A percentile compares a stretch with the other conserved stretches of the same genome.
Conservation (phyloP, 768 basidiomycete genomes). For the Candolleomyces aberdarensis region DNA sequence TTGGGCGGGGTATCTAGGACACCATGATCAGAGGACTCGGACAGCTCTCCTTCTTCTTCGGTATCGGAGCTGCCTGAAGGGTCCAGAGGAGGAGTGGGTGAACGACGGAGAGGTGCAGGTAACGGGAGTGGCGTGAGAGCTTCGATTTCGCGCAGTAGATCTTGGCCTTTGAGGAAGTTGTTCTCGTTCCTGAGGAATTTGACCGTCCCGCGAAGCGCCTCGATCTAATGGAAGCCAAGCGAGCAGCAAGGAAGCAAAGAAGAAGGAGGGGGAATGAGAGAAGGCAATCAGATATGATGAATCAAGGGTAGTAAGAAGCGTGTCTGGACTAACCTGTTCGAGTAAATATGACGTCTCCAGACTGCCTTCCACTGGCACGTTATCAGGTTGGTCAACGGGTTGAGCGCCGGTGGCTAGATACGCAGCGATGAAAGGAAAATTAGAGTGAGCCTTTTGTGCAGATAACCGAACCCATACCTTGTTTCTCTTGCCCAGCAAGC, state of each 20-base stretch:
- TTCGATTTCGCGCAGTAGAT: constrained; percentile 81
- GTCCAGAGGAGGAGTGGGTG: constrained; percentile 64
- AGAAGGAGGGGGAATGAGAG: neutral
- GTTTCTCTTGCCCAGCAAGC: constrained; percentile 64
- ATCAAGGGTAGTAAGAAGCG: neutral
- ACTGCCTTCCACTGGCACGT: constrained; percentile 68
- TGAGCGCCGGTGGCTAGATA: constrained; percentile 43
- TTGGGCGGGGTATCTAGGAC: neutral
- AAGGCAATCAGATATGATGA: constrained; percentile 4
- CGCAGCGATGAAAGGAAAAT: neutral
- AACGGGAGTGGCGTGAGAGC: constrained; percentile 63
- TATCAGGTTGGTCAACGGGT: constrained; percentile 51
- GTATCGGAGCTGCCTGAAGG: constrained; percentile 68
- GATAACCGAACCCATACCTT: constrained; percentile 44
- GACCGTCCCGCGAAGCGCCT: constrained; percentile 86
- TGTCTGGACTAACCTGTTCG: constrained; percentile 64
- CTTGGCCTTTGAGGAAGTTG: constrained; percentile 89
- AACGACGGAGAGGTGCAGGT: constrained; percentile 32
- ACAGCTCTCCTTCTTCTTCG: constrained; percentile 48
- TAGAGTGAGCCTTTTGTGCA: neutral
- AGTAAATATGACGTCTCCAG: constrained; percentile 84
- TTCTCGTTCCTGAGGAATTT: constrained; percentile 94
- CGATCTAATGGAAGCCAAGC: constrained; percentile 49
- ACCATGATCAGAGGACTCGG: neutral
- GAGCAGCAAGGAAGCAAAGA: too few species aligned